Conservation (phyloP, 1,284 basidiomycete genomes). For the Trichosporon sp. region DNA sequence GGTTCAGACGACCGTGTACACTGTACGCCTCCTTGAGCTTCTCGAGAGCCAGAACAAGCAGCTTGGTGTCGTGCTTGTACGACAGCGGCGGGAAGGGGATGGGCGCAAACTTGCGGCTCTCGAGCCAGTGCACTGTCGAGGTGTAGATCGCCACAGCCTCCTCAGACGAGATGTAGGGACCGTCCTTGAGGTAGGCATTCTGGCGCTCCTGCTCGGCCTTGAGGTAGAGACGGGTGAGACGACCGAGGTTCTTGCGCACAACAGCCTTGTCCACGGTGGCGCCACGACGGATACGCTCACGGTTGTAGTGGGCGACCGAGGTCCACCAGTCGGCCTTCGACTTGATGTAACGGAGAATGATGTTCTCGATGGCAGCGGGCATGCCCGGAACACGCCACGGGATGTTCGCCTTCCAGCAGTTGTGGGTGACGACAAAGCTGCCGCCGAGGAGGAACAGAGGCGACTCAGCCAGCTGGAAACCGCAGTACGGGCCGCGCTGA, state of each 20-base stretch:
- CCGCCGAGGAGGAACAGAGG: background rate
- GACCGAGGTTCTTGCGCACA: constrained; percentile 50
- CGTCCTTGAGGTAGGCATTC: constrained; percentile 94
- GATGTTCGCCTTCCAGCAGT: constrained; percentile 98
- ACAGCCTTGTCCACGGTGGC: constrained; percentile 99
- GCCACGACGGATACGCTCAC: constrained; percentile 60
- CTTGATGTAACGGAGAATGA: constrained; percentile 98
- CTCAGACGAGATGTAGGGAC: constrained; percentile 93
- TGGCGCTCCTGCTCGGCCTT: constrained; percentile 98
- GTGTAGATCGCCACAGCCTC: constrained; percentile 97
- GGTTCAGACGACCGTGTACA: constrained; percentile 93
- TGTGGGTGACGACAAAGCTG: constrained; percentile 49
- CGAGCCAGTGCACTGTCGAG: constrained; percentile 94
- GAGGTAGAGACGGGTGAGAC: constrained; percentile 67
- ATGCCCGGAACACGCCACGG: constrained; percentile 50
- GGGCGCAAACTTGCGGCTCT: constrained; percentile 86
- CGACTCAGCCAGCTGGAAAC: background rate
- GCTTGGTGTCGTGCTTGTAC: constrained; percentile 96
- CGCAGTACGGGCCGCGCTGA: background rate
- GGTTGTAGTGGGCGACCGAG: constrained; percentile 65
- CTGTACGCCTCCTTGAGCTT: constrained; percentile 97
- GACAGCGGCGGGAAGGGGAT: constrained; percentile 97
- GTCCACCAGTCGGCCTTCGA: constrained; percentile 99
- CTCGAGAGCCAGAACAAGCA: constrained; percentile 88
- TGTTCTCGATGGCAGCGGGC: constrained; percentile 94